Evolutionary conservation across 805 yeast genomes (phyloP), one percentile per base, ranked within the genome.

Genomic region (Lipomyces japonicus): DNA sequence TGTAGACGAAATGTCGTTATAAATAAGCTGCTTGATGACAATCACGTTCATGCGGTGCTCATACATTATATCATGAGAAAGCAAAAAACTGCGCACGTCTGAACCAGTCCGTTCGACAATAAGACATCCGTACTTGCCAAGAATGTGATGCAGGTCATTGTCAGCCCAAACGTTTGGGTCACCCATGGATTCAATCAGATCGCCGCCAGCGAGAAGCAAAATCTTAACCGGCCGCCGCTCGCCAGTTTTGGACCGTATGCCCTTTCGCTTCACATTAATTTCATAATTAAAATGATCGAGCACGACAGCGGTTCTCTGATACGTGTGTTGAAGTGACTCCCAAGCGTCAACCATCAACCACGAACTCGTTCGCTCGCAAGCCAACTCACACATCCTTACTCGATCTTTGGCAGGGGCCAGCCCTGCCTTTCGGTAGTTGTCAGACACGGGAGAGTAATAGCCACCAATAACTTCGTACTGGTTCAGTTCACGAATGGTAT

Each of bases 291-390:
- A 93, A 68, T 93, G 98, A 66, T 93, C 98, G 64, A 93, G 75
- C 4, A 93, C 98, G 47, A 88, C 77, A 1, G 97, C 97, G 0
- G 98, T 93, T 59, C 98, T 77, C 24, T 95, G 88, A 67, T 93
- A 93, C 40, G 81, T 76, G 1, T 86, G 86, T 68, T 93, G 98
- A 53, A 93, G 73, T 2, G 95, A 84, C 71, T 93, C 98, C 98
- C 98, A 93, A 1, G 97, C 97, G 67, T 93, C 98, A 25, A 93
- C 98, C 98, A 93, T 93, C 35, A 93, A 75, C 98, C 98, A 93
- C 24, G 91, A 82, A 3, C 93, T 82, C 0, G 98, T 93, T 63
- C 98, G 76, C 65, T 93, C 98, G 68, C 98, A 90, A 0, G 97
- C 97, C 64, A 93, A 75, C 67, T 93, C 98, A 69, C 98, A 89